Percentiles rank a stretch among this genome's conserved stretches.
Conservation (phyloP, 2,329 filamentous ascomycete species). For the Botrytis paeoniae region DNA sequence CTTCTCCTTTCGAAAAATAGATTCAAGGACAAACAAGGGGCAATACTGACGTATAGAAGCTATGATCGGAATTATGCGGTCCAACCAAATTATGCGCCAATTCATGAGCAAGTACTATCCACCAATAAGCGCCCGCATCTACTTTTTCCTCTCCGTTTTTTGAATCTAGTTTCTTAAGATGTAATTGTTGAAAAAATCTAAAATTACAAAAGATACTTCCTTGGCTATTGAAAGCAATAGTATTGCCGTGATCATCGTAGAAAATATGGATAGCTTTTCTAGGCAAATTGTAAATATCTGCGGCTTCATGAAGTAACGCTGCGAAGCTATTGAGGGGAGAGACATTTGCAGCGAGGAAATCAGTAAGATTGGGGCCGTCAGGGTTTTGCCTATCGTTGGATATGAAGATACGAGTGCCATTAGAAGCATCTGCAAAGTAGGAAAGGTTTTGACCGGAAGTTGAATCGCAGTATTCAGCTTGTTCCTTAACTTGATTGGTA, state of each 20-base stretch:
- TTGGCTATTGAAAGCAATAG: conserved; percentile 87
- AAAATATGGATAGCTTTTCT: conserved; percentile 76
- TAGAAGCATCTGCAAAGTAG: conserved; percentile 66
- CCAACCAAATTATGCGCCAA: conserved; percentile 87
- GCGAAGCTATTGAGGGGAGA: conserved; percentile 67
- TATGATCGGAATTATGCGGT: conserved; percentile 74
- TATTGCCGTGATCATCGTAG: conserved; percentile 73
- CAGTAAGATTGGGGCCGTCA: conserved; percentile 46
- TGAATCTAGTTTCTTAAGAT: conserved; percentile 51
- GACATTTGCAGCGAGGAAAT: conserved; percentile 62
- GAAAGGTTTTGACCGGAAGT: conserved; percentile 70
- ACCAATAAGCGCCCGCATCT: conserved; percentile 84
- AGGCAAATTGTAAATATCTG: conserved; percentile 68
- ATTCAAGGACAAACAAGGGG: not conserved
- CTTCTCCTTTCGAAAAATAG: not conserved
- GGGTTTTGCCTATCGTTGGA: conserved; percentile 48
- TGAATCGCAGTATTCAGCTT: conserved; percentile 81
- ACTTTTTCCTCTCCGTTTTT: conserved; percentile 49
- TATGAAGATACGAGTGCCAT: conserved; percentile 72
- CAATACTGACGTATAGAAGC: conserved; percentile 68
- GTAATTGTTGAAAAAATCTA: conserved; percentile 78
- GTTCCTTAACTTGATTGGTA: conserved; percentile 73
- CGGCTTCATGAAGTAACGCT: conserved; percentile 64
- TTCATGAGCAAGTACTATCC: conserved; percentile 93
- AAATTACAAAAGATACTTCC: conserved; percentile 94